phyloP scores from a whole-genome alignment of 768 basidiomycete species.

The Podaxis sp. region DNA sequence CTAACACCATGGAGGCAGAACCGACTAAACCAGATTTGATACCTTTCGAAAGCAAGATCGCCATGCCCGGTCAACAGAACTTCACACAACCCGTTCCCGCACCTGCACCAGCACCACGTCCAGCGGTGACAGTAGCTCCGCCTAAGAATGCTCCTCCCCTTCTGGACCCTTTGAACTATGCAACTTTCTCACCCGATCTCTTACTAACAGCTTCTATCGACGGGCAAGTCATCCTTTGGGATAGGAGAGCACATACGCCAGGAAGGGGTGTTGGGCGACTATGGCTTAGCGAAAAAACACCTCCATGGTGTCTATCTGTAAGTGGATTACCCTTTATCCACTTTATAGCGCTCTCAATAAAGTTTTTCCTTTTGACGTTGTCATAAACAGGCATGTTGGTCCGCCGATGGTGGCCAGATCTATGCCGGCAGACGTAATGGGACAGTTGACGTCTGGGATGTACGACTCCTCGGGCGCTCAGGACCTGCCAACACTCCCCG shows the following conservation, averaged over 20 bases:
- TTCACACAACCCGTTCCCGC: constrained; percentile 16
- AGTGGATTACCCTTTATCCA: constrained; percentile 24
- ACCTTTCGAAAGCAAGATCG: constrained; percentile 12
- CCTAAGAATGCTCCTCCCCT: constrained; percentile 79
- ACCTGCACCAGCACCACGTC: constrained; percentile 12
- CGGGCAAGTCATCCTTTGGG: constrained; percentile 91
- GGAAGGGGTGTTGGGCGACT: constrained; percentile 79
- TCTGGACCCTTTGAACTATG: constrained; percentile 58
- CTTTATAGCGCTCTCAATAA: background rate
- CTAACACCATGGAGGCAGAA: constrained; percentile 26
- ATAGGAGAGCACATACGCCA: constrained; percentile 65
- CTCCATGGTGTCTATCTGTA: constrained; percentile 96
- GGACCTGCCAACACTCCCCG: constrained; percentile 67
- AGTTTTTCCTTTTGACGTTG: background rate
- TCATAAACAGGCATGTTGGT: constrained; percentile 83
- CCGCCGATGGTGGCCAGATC: constrained; percentile 81
- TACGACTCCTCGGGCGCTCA: constrained; percentile 71
- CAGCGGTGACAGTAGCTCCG: constrained; percentile 39
- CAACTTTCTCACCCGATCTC: constrained; percentile 74
- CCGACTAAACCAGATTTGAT: constrained; percentile 8
- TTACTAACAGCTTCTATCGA: constrained; percentile 90
- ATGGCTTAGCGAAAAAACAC: constrained; percentile 89
- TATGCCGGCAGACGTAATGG: constrained; percentile 91
- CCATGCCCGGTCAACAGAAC: constrained; percentile 13
- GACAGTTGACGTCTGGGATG: constrained; percentile 92